Evolutionary conservation across 2,329 filamentous ascomycete species (phyloP).

Genomic region (Apiospora aurea): DNA sequence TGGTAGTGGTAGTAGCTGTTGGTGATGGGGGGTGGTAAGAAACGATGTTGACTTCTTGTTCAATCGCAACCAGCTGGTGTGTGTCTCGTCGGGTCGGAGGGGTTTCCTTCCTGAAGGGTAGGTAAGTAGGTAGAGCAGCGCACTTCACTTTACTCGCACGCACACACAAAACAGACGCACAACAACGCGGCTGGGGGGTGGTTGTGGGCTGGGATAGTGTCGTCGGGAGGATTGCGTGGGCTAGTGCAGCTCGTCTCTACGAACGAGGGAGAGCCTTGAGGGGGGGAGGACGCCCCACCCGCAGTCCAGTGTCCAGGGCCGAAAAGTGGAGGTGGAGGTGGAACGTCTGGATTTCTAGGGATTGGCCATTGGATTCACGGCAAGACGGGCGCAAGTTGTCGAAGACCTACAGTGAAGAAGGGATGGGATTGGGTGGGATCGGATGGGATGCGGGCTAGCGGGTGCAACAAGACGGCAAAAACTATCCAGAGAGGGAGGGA

Average conservation of each 20-base stretch:
- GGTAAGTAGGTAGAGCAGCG: constrained; percentile 1
- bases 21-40: constrained; percentile 1
- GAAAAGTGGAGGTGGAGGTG: constrained; percentile 13
- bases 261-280: constrained; percentile 11
- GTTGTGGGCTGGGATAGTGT: constrained; percentile 10
- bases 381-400: background rate
- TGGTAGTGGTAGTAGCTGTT: background rate
- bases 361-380: constrained; percentile 13
- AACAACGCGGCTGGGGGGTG: constrained; percentile 10
- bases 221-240: constrained; percentile 11
- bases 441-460: constrained; percentile 20
- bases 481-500: background rate
- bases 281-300: constrained; percentile 6
- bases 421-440: constrained; percentile 6
- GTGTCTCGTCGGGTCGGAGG: constrained; percentile 4
- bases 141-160: constrained; percentile 11
- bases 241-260: constrained; percentile 7
- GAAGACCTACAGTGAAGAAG: constrained; percentile 1
- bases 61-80: background rate
- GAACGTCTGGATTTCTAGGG: constrained; percentile 16
- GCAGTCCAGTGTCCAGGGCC: background rate
- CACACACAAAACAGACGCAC: background rate
- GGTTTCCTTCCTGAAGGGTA: background rate
- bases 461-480: constrained; percentile 12
- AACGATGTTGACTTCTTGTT: background rate